Percentiles rank a stretch among this genome's conserved stretches.
Evolutionary conservation across 1,284 basidiomycete species (phyloP).

Genomic region (Papiliotrema nemorosa): DNA sequence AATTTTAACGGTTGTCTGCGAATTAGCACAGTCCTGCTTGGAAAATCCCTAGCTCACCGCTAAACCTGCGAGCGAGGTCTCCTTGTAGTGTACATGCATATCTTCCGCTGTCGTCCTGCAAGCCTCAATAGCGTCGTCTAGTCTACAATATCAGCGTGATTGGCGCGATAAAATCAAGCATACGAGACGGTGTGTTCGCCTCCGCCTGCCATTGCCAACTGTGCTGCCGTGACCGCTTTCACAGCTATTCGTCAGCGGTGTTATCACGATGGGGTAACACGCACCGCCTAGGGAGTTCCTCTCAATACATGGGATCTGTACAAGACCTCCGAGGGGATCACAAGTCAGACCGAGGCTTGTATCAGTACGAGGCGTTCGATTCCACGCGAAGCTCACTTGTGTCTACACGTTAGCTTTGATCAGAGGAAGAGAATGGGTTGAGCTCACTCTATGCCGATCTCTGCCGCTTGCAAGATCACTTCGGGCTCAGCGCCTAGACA

Average conservation of each 20-base stretch:
- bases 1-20: constrained; percentile 66
- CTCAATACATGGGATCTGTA: constrained; percentile 89
- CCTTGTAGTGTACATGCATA: constrained; percentile 64
- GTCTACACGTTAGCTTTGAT: constrained; percentile 7
- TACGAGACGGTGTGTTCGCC: constrained; percentile 56
- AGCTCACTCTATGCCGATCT: constrained; percentile 72
- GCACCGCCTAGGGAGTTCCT: constrained; percentile 43
- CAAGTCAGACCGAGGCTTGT: constrained; percentile 79
- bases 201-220: constrained; percentile 85
- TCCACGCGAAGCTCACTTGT: constrained; percentile 11
- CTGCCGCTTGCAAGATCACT: constrained; percentile 70
- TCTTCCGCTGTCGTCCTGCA: constrained; percentile 80
- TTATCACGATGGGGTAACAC: neutral
- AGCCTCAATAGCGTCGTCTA: constrained; percentile 95
- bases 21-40: neutral
- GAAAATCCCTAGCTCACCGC: constrained; percentile 57
- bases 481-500: constrained; percentile 72
- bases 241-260: constrained; percentile 56
- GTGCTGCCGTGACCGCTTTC: constrained; percentile 86
- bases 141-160: constrained; percentile 49
- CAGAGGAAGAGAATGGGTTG: neutral
- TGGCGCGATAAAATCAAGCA: neutral
- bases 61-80: constrained; percentile 66
- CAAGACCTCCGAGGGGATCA: constrained; percentile 80
- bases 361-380: neutral